Evolutionary conservation across 2,329 filamentous ascomycete genomes (phyloP).

Genomic region (Cytospora schulzeri): DNA sequence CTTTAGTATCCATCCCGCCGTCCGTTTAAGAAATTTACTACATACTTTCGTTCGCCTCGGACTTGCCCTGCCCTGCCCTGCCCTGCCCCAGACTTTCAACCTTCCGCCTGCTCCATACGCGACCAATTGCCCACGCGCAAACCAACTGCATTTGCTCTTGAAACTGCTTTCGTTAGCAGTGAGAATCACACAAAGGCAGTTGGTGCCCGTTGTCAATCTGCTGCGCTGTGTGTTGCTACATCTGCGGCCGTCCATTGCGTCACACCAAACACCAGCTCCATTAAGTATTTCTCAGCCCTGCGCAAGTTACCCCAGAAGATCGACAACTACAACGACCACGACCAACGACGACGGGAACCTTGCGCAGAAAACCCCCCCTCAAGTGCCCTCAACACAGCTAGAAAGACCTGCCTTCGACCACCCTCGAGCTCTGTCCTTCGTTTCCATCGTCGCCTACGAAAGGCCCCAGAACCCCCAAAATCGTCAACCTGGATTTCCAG

Average conservation of each 20-base stretch:
- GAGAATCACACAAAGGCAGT: background rate
- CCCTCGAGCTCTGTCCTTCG: background rate
- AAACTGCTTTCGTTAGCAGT: background rate
- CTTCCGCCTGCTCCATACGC: background rate
- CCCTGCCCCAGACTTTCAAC: background rate
- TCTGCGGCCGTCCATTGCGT: slow-evolving; percentile 23
- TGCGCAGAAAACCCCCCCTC: background rate
- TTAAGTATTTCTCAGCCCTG: background rate
- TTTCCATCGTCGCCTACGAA: slow-evolving; percentile 26
- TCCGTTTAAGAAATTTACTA: slow-evolving; percentile 2
- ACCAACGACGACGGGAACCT: slow-evolving; percentile 9
- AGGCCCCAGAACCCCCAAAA: slow-evolving; percentile 29
- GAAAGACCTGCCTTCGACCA: background rate
- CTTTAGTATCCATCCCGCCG: background rate
- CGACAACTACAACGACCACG: background rate
- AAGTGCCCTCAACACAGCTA: background rate
- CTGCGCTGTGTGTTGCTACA: background rate
- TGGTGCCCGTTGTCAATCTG: no score
- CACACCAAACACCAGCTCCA: slow-evolving; percentile 7
- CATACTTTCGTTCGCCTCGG: background rate
- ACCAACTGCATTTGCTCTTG: background rate
- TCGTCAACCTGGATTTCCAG: slow-evolving; percentile 66
- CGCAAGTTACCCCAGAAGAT: background rate
- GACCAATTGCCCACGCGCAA: background rate
- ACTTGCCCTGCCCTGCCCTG: background rate